Evolutionary conservation across 2,329 filamentous ascomycete species (phyloP).

Genomic region (Amphichorda felina): DNA sequence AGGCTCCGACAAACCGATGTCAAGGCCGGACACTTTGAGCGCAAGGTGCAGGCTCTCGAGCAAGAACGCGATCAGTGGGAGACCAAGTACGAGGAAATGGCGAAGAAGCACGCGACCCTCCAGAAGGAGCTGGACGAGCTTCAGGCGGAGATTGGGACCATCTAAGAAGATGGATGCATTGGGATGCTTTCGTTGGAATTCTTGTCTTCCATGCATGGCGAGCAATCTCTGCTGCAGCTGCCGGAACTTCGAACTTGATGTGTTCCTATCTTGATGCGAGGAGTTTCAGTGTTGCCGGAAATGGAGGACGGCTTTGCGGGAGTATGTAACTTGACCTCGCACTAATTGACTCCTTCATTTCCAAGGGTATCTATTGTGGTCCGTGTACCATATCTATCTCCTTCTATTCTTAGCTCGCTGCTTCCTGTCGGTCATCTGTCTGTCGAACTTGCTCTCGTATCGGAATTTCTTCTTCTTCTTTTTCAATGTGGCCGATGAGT

Average conservation of each 20-base stretch:
- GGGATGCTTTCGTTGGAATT: constrained; percentile 4
- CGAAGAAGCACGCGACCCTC: constrained; percentile 71
- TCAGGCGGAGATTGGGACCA: constrained; percentile 83
- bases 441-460: constrained; percentile 81
- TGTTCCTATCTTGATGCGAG: neutral
- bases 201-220: constrained; percentile 4
- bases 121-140: constrained; percentile 91
- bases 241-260: neutral
- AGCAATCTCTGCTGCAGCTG: constrained; percentile 2
- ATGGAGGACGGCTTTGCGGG: neutral
- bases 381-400: neutral
- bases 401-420: constrained; percentile 50
- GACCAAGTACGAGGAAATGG: constrained; percentile 94
- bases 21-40: constrained; percentile 98
- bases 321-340: constrained; percentile 16
- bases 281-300: neutral
- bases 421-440: constrained; percentile 62
- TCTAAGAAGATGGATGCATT: constrained; percentile 43
- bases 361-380: constrained; percentile 18
- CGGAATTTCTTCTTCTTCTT: constrained; percentile 87
- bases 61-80: constrained; percentile 89
- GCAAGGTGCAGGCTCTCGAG: constrained; percentile 96
- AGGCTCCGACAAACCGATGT: constrained; percentile 98
- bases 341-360: constrained; percentile 15
- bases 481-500: constrained; percentile 32